Percentiles rank a stretch among this genome's conserved stretches.
phyloP scores from a whole-genome alignment of 352 stramenopile genomes.

The Globisporangium nagaii region DNA sequence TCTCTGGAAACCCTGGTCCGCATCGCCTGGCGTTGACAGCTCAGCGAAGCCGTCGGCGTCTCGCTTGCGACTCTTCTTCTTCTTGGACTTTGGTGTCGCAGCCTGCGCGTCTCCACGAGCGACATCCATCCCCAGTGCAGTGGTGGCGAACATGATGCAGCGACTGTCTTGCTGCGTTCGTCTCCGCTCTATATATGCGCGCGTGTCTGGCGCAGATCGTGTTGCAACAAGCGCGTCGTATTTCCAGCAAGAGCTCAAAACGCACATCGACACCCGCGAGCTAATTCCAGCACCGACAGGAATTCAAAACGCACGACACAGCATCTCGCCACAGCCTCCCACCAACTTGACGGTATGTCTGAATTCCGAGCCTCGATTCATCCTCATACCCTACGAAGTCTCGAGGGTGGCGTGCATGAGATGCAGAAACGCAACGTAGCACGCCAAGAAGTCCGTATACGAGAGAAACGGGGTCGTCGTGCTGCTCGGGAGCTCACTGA shows the following conservation, averaged over 20 bases:
- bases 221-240: too few relatives aligned
- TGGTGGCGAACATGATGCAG: neutral
- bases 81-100: neutral
- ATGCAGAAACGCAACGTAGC: constrained; percentile 44
- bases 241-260: neutral
- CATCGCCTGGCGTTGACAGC: neutral
- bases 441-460: constrained; percentile 67
- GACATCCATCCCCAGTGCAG: neutral
- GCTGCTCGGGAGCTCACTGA: constrained; percentile 18
- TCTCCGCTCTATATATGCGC: neutral
- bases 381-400: neutral
- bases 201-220: neutral
- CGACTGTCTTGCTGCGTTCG: neutral
- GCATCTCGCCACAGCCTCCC: too few relatives aligned
- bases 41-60: neutral
- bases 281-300: too few relatives aligned
- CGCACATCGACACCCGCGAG: too few relatives aligned
- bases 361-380: too few relatives aligned
- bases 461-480: constrained; percentile 35
- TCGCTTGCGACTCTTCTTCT: constrained; percentile 19
- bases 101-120: neutral
- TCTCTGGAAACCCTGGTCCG: neutral
- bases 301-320: too few relatives aligned
- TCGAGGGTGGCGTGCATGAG: constrained; percentile 9
- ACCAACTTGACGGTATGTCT: too few relatives aligned